phyloP scores from a whole-genome alignment of 2,329 filamentous ascomycete species.

The Blumeria hordei region DNA sequence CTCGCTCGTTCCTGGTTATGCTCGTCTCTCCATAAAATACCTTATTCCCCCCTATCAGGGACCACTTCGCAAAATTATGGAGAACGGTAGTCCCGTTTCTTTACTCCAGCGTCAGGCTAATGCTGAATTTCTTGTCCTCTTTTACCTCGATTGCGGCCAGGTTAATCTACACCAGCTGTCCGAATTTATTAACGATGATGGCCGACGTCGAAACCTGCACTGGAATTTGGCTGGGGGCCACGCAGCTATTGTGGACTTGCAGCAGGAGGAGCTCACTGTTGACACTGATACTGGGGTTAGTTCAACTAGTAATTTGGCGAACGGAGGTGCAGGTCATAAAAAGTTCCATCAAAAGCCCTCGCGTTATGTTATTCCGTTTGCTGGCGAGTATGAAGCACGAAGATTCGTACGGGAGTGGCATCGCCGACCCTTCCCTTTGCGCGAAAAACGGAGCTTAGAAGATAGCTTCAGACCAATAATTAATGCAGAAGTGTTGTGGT shows the following conservation, averaged over 20 bases:
- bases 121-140: slow-evolving; percentile 11
- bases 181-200: slow-evolving; percentile 10
- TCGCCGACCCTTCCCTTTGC: slow-evolving; percentile 19
- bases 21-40: slow-evolving; percentile 14
- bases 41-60: slow-evolving; percentile 16
- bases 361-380: slow-evolving; percentile 13
- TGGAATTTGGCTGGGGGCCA: slow-evolving; percentile 11
- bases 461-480: slow-evolving; percentile 18
- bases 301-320: not conserved
- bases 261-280: not conserved
- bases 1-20: slow-evolving; percentile 22
- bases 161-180: slow-evolving; percentile 6
- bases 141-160: slow-evolving; percentile 9
- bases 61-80: slow-evolving; percentile 14
- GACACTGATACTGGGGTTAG: not conserved
- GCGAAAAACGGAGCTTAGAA: slow-evolving; percentile 11
- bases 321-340: not conserved
- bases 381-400: slow-evolving; percentile 14
- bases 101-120: slow-evolving; percentile 6
- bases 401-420: slow-evolving; percentile 29
- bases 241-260: slow-evolving; percentile 5
- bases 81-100: slow-evolving; percentile 14
- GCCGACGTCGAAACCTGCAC: slow-evolving; percentile 12
- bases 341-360: slow-evolving; percentile 3
- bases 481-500: slow-evolving; percentile 25